Evolutionary conservation across 1,139 yeast genomes (phyloP).

Genomic region (Candida albicans): DNA sequence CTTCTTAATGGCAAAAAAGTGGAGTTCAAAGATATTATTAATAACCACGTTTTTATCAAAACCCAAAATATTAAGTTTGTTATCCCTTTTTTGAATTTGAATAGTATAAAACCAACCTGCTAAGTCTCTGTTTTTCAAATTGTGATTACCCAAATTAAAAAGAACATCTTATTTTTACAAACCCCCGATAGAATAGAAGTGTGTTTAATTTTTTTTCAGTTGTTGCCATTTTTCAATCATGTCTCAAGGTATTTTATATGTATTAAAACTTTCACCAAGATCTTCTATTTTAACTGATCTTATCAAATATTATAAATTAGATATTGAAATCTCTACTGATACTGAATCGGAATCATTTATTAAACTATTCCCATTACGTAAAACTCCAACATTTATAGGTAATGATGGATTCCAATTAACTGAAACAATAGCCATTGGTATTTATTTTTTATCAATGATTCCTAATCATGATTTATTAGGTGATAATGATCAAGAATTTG

Average conservation of each 20-base stretch:
- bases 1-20: no score
- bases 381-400: conserved; percentile 77
- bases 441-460: conserved; percentile 41
- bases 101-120: no score
- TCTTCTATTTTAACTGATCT: conserved; percentile 36
- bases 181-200: no score
- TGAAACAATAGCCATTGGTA: conserved; percentile 74
- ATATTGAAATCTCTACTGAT: conserved; percentile 51
- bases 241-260: conserved; percentile 66
- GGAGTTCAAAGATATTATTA: no score
- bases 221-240: conserved; percentile 24
- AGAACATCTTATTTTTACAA: no score
- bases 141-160: no score
- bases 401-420: conserved; percentile 76
- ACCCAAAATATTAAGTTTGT: no score
- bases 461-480: conserved; percentile 46
- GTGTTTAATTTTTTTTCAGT: no score
- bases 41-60: no score
- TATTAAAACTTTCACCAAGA: conserved; percentile 49
- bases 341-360: conserved; percentile 39
- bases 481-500: conserved; percentile 63
- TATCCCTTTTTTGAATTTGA: no score
- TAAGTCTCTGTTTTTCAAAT: no score
- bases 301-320: conserved; percentile 68
- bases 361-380: conserved; percentile 65